phyloP scores from a whole-genome alignment of 768 basidiomycete genomes.

The Boletus rubescentipes region DNA sequence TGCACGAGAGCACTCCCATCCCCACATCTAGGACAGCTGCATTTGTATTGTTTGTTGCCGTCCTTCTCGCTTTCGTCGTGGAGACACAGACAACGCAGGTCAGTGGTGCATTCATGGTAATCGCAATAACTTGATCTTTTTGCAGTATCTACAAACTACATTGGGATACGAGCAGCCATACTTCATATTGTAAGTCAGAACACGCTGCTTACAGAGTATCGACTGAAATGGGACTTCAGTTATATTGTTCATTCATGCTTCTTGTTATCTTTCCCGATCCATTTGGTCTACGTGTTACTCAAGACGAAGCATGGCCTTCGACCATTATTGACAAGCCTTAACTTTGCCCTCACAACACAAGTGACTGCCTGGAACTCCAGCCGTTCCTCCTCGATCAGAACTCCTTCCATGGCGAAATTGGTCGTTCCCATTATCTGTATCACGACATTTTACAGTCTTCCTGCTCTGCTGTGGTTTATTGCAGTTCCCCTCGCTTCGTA shows the following conservation, averaged over 20 bases:
- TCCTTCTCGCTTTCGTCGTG: constrained; percentile 68
- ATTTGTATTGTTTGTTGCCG: constrained; percentile 53
- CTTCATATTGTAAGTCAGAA: constrained; percentile 71
- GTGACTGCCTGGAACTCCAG: constrained; percentile 10
- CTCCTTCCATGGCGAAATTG: constrained; percentile 37
- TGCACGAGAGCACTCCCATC: neutral
- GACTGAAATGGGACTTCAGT: constrained; percentile 39
- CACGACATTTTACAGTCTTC: constrained; percentile 53
- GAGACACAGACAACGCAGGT: constrained; percentile 83
- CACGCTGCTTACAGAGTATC: neutral
- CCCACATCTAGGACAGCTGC: constrained; percentile 40
- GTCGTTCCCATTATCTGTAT: constrained; percentile 25
- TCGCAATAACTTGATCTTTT: constrained; percentile 2
- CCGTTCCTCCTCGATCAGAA: constrained; percentile 1
- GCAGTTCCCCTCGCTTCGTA: constrained; percentile 71
- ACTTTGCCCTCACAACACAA: constrained; percentile 42
- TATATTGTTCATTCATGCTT: constrained; percentile 88
- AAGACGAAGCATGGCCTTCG: constrained; percentile 48
- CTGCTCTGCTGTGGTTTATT: constrained; percentile 73
- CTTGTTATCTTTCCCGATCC: constrained; percentile 75
- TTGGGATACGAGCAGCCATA: constrained; percentile 84
- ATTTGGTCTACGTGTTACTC: constrained; percentile 63
- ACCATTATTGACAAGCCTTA: constrained; percentile 53
- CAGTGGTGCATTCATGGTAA: constrained; percentile 10
- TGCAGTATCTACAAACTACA: constrained; percentile 75